Percentiles rank a stretch among this genome's conserved stretches.
Conservation (phyloP, 2,329 filamentous ascomycete species). For the Paecilomyces niveus region DNA sequence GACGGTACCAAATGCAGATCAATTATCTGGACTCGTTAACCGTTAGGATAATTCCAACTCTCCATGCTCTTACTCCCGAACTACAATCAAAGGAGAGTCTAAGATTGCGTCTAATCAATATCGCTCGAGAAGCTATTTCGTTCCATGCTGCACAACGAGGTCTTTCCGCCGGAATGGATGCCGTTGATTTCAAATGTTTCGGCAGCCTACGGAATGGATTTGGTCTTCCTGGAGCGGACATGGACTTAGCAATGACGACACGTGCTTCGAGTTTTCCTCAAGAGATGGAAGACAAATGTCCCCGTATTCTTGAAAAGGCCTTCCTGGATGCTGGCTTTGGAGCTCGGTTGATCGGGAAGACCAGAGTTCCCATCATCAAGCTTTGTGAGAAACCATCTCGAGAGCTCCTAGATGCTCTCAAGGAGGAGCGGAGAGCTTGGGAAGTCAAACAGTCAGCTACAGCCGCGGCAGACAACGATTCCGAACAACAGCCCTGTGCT, state of each 20-base stretch:
- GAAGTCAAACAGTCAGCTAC: slow-evolving; percentile 27
- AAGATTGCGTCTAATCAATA: slow-evolving; percentile 54
- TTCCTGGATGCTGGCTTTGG: slow-evolving; percentile 67
- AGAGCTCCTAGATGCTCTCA: slow-evolving; percentile 54
- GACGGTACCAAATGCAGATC: slow-evolving; percentile 10
- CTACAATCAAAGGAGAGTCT: slow-evolving; percentile 66
- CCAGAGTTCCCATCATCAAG: slow-evolving; percentile 81
- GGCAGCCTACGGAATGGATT: slow-evolving; percentile 80
- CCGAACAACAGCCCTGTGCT: slow-evolving; percentile 21
- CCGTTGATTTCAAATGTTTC: slow-evolving; percentile 68
- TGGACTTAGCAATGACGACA: slow-evolving; percentile 57
- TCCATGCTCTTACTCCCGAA: slow-evolving; percentile 58
- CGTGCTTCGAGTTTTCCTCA: slow-evolving; percentile 31
- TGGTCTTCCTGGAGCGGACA: slow-evolving; percentile 79
- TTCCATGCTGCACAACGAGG: slow-evolving; percentile 41
- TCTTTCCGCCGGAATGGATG: slow-evolving; percentile 44
- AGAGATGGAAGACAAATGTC: slow-evolving; percentile 57
- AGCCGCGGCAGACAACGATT: slow-evolving; percentile 18
- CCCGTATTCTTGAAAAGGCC: slow-evolving; percentile 66
- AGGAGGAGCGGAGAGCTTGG: slow-evolving; percentile 48
- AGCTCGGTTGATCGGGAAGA: slow-evolving; percentile 68
- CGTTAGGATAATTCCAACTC: slow-evolving; percentile 44
- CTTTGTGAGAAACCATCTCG: slow-evolving; percentile 65
- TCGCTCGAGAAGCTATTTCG: slow-evolving; percentile 55
- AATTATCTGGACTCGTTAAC: slow-evolving; percentile 35